phyloP scores from a whole-genome alignment of 345 rosid species.

The Eucalyptus decipiens region DNA sequence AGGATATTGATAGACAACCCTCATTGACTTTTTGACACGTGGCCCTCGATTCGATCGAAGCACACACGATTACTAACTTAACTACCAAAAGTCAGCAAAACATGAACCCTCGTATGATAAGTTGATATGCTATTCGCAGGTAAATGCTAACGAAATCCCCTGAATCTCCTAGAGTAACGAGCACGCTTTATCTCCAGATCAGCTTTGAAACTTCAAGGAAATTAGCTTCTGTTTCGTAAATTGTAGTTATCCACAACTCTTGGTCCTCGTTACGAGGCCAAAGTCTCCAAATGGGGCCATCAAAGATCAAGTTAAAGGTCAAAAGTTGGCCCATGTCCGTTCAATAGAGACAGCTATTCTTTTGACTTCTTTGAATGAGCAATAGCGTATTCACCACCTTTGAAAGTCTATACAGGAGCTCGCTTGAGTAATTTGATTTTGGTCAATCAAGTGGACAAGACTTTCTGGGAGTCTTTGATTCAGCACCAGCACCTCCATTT shows the following conservation, averaged over 20 bases:
- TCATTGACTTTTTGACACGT: not conserved
- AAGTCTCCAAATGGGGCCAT: not conserved
- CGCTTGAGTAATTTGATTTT: not conserved
- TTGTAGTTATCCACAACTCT: not conserved
- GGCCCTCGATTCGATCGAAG: not conserved
- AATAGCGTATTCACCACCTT: not conserved
- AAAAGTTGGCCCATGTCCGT: not conserved
- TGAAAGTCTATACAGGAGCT: not conserved
- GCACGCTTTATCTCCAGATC: not conserved
- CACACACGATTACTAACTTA: not conserved
- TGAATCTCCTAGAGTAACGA: not conserved
- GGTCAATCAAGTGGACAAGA: not conserved
- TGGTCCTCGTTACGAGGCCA: not conserved
- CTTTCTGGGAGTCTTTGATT: not conserved
- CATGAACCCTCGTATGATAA: not conserved
- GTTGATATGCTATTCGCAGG: not conserved
- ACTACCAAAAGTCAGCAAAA: not conserved
- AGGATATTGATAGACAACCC: not conserved
- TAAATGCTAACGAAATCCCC: not conserved
- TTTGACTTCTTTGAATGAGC: not conserved
- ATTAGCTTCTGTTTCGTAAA: not conserved
- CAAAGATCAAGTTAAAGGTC: not conserved
- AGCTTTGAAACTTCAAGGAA: not conserved
- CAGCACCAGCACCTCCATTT: not conserved
- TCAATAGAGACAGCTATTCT: not conserved